These are phyloP conservation scores for Bocquillonia castaneifolia DNA, from an alignment of 441 rosid genomes.

Conservation along the genomic window DNA sequence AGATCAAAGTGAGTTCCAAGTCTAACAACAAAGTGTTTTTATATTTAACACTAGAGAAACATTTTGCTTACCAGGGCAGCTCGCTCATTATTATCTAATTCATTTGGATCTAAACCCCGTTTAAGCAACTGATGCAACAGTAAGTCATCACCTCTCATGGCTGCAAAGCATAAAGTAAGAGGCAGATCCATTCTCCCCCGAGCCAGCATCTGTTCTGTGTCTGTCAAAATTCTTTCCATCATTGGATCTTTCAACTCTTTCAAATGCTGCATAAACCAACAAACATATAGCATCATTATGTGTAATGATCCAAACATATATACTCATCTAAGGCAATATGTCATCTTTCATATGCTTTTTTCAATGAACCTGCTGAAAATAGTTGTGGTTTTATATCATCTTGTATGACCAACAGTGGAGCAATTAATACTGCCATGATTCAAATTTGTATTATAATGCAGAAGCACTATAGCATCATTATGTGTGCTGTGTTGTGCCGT, in stretches of 20 bases:
- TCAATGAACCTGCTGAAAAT: not conserved
- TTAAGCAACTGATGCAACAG: slow-evolving; percentile 65
- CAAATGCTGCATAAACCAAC: slow-evolving; percentile 53
- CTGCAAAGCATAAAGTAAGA: slow-evolving; percentile 68
- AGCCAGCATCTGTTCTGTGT: slow-evolving; percentile 68
- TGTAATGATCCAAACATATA: too few species aligned
- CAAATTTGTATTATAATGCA: not conserved
- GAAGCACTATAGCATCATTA: too few species aligned
- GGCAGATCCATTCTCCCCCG: slow-evolving; percentile 75
- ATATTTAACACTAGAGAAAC: not conserved
- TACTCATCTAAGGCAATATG: not conserved
- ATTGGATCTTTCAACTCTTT: slow-evolving; percentile 50
- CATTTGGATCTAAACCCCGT: slow-evolving; percentile 72
- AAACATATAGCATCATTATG: too few species aligned
- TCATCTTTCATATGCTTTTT: not conserved
- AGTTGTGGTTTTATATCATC: too few species aligned
- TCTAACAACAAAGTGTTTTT: slow-evolving; percentile 9
- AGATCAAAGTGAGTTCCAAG: slow-evolving; percentile 11
- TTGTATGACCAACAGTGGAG: too few species aligned
- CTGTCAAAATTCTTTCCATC: slow-evolving; percentile 49
- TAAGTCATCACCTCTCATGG: slow-evolving; percentile 69
- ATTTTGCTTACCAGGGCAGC: slow-evolving; percentile 53
- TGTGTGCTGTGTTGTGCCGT: too few species aligned
- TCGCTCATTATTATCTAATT: slow-evolving; percentile 54
- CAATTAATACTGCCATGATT: not conserved